These are phyloP conservation scores for Grigorovia humatica DNA, from an alignment of 805 yeast genomes.

Conservation along the genomic window DNA sequence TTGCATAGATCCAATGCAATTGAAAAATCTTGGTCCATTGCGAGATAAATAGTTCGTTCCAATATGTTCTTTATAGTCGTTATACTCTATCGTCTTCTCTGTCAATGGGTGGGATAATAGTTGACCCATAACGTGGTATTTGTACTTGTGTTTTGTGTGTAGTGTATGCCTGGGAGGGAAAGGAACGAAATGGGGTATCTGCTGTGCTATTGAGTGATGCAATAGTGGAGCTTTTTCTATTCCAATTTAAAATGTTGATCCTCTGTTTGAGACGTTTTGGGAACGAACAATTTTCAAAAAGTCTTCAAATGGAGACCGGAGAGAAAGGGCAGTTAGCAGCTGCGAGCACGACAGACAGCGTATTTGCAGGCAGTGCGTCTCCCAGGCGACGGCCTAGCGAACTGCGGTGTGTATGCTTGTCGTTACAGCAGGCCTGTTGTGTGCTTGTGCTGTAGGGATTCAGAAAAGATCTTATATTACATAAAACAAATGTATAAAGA, in stretches of 20 bases:
- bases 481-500: background rate
- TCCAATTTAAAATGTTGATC: background rate
- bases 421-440: too few species aligned
- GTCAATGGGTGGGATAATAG: constrained; percentile 64
- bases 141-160: background rate
- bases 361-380: too few species aligned
- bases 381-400: too few species aligned
- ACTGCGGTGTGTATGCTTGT: too few species aligned
- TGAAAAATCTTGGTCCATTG: constrained; percentile 34
- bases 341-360: background rate
- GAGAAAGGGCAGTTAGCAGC: background rate
- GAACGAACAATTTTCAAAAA: background rate
- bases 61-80: constrained; percentile 23
- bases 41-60: constrained; percentile 6
- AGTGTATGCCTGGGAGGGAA: too few species aligned
- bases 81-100: constrained; percentile 48
- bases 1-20: constrained; percentile 66
- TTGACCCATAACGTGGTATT: constrained; percentile 44
- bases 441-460: too few species aligned
- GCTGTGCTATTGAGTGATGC: too few species aligned
- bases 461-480: background rate
- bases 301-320: background rate
- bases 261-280: background rate
- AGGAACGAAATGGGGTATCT: too few species aligned
- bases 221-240: too few species aligned